Evolutionary conservation across 768 basidiomycete species (phyloP), one percentile per base, ranked within the genome.

Genomic region (Pleurotus tuber-regium): DNA sequence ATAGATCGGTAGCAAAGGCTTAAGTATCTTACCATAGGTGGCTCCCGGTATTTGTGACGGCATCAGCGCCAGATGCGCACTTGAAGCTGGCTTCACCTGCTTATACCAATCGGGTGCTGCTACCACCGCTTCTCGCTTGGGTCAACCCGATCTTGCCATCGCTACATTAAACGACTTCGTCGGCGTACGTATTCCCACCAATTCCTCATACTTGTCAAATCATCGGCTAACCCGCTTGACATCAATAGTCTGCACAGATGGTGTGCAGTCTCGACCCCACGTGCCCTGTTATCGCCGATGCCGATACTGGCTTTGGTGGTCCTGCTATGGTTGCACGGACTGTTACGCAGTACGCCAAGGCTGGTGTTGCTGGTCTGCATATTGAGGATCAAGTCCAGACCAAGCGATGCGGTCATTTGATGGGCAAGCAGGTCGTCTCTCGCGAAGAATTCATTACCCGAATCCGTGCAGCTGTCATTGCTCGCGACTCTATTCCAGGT

Each of bases 341-440:
- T 2, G 83, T 89, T 11, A 74, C 69, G n/a, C 79, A 85, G 62
- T 89, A 88, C 53, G 77, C 69, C 3, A 76, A 76, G 40, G 79
- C 83, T 10, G 87, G 87, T 26, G 80, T 88, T 18, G 87, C 87
- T 12, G 87, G 71, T 3, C 73, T 87, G 60, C 87, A 89, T 63
- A 88, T 89, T 29, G 87, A 89, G 64, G 87, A 88, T 58, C 87
- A 89, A 66, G 85, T 88, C 1, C 87, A 88, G 63, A 88, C 85
- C 1, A 89, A 89, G 65, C 79, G 86, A 48, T 89, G 87, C 54
- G 87, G 87, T 0, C 87, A 89, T 62, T 69, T 89, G 39, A 73
- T 86, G 63, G 87, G 87, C 46, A 90, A 90, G 65, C 85, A 88
- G 63, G 85, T 89, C 35, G 86, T 89, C 29, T 86, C 85, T 8